phyloP scores from a whole-genome alignment of 352 stramenopile species.

The Pythium sp. region DNA sequence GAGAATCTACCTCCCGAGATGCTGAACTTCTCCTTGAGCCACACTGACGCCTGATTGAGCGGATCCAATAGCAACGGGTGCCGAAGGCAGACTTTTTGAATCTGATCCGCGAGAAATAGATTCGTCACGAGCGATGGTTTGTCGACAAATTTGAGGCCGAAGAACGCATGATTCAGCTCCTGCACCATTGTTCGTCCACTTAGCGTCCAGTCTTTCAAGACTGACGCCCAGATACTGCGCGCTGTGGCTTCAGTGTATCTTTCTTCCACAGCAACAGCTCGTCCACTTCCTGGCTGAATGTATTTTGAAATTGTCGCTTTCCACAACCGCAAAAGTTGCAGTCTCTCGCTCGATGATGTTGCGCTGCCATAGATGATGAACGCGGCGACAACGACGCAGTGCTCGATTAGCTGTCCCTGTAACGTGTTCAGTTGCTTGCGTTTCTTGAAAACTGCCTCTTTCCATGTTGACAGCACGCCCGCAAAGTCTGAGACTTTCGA shows the following conservation, averaged over 20 bases:
- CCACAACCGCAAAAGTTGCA: conserved; percentile 25
- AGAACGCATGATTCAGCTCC: conserved; percentile 33
- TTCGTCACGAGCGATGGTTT: conserved; percentile 31
- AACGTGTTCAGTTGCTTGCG: conserved; percentile 22
- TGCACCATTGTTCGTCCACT: conserved; percentile 22
- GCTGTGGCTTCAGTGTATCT: not conserved
- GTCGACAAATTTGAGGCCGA: conserved; percentile 21
- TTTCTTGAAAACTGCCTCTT: conserved; percentile 23
- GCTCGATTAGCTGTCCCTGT: conserved; percentile 28
- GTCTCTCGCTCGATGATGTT: conserved; percentile 21
- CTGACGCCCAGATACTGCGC: conserved; percentile 15
- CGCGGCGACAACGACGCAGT: conserved; percentile 36
- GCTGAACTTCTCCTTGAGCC: conserved; percentile 35
- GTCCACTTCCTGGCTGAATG: not conserved
- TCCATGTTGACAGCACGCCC: conserved; percentile 38
- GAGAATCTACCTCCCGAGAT: conserved; percentile 7
- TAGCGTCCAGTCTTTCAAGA: conserved; percentile 27
- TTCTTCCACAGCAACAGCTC: conserved; percentile 5
- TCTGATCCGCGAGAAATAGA: conserved; percentile 51
- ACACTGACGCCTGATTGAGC: conserved; percentile 27
- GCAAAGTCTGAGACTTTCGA: conserved; percentile 36
- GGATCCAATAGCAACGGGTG: conserved; percentile 55
- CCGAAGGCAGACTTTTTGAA: conserved; percentile 39
- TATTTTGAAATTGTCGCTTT: conserved; percentile 14
- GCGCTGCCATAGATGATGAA: conserved; percentile 31